Evolutionary conservation across 768 basidiomycete genomes (phyloP).

Genomic region (Lactarius trivialis): DNA sequence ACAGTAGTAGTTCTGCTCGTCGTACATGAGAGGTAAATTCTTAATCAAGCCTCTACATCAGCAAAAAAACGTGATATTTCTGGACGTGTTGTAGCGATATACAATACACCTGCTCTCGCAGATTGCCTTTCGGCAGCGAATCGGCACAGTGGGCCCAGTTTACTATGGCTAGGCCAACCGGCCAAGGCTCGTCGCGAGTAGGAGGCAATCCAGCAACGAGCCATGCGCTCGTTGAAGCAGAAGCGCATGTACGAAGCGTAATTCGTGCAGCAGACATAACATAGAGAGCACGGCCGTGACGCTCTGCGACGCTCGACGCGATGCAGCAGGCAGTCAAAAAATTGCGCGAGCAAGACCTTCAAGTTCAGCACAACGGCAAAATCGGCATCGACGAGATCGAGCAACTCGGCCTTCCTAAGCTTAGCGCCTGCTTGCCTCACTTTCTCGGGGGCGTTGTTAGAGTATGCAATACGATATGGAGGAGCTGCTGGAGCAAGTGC

Average conservation of each 20-base stretch:
- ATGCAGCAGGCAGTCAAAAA: conserved; percentile 97
- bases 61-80: too few species aligned
- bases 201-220: conserved; percentile 92
- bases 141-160: too few species aligned
- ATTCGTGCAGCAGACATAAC: conserved; percentile 92
- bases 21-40: too few species aligned
- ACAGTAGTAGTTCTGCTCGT: too few species aligned
- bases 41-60: too few species aligned
- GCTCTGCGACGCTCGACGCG: conserved; percentile 93
- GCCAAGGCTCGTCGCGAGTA: too few species aligned
- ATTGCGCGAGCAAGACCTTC: conserved; percentile 90
- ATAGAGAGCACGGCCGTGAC: conserved; percentile 98
- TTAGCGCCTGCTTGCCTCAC: background rate
- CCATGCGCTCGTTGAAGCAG: conserved; percentile 86
- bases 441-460: conserved; percentile 35
- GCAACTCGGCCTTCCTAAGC: conserved; percentile 21
- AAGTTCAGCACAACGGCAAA: too few species aligned
- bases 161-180: too few species aligned
- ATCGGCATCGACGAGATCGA: conserved; percentile 98
- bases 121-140: too few species aligned
- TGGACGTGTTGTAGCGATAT: too few species aligned
- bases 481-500: conserved; percentile 92
- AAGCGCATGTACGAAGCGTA: conserved; percentile 95
- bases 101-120: too few species aligned
- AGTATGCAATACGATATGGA: conserved; percentile 98